These are phyloP conservation scores for Penicillium riverlandense DNA, from an alignment of 495 filamentous ascomycete genomes.

Conservation along the genomic window DNA sequence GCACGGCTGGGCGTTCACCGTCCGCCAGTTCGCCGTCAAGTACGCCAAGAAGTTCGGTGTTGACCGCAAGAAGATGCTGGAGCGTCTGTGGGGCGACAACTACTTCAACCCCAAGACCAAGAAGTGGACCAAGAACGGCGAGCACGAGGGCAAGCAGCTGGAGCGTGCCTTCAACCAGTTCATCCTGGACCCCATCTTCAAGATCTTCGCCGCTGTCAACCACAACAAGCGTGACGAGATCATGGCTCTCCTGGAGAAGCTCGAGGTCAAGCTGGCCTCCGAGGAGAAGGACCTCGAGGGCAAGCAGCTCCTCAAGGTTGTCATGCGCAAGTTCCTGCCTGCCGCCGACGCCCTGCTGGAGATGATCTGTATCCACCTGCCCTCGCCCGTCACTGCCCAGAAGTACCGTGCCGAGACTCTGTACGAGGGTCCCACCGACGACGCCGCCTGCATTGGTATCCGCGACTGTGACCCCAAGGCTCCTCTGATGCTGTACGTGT, in stretches of 20 bases:
- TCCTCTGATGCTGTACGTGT: conserved; percentile 99
- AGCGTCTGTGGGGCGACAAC: conserved; percentile 99
- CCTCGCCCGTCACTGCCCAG: conserved; percentile 93
- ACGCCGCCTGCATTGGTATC: conserved; percentile 88
- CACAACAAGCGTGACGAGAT: conserved; percentile 98
- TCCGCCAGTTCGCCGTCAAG: conserved; percentile 92
- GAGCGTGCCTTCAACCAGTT: conserved; percentile 99
- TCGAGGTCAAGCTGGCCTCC: conserved; percentile 75
- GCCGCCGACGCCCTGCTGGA: conserved; percentile 97
- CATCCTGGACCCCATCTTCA: conserved; percentile 99
- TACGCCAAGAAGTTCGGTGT: conserved; percentile 99
- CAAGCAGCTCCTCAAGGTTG: conserved; percentile 92
- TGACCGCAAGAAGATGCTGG: conserved; percentile 99
- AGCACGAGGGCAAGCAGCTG: conserved; percentile 74
- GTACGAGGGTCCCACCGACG: conserved; percentile 94
- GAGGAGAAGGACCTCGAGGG: conserved; percentile 94
- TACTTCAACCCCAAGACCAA: conserved; percentile 99
- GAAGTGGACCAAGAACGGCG: conserved; percentile 91
- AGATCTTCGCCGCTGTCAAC: conserved; percentile 91
- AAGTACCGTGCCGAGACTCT: conserved; percentile 97
- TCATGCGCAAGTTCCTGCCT: conserved; percentile 98
- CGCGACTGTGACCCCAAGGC: conserved; percentile 96
- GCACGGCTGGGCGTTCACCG: conserved; percentile 99
- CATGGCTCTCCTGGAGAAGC: conserved; percentile 73
- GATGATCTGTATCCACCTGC: conserved; percentile 99